phyloP scores from a whole-genome alignment of 2,329 filamentous ascomycete genomes.

The Tolypocladium guangdongense region DNA sequence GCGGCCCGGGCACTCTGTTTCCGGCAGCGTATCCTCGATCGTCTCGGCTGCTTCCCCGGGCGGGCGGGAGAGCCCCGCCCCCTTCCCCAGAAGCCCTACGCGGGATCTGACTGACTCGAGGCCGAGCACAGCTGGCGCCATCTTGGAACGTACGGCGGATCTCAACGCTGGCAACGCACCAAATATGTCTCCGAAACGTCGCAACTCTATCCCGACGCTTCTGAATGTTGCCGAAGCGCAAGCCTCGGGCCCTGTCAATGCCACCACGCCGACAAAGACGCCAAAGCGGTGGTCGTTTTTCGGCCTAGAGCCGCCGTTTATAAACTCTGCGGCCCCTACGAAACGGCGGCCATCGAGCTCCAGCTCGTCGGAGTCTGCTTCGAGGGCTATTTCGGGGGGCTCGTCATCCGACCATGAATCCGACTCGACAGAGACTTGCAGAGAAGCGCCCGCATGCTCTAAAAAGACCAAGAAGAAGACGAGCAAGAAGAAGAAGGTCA shows the following conservation, averaged over 20 bases:
- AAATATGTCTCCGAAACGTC: conserved; percentile 32
- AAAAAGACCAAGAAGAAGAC: conserved; percentile 23
- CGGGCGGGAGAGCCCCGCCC: conserved; percentile 28
- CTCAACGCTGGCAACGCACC: conserved; percentile 5
- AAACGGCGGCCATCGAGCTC: conserved; percentile 36
- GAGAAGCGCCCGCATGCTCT: conserved; percentile 8
- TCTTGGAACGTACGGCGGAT: conserved; percentile 41
- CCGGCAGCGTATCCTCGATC: conserved; percentile 71
- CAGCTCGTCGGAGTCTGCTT: conserved; percentile 29
- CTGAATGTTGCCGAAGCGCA: conserved; percentile 27
- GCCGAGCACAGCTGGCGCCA: conserved; percentile 61
- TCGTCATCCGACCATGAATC: conserved; percentile 26
- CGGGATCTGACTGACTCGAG: conserved; percentile 37
- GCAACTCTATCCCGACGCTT: conserved; percentile 49
- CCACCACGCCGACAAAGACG: conserved; percentile 36
- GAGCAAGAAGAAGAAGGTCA: conserved; percentile 56
- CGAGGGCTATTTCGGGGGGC: conserved; percentile 15
- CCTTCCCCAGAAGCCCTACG: conserved; percentile 28
- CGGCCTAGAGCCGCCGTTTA: conserved; percentile 42
- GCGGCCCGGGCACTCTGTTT: conserved; percentile 59
- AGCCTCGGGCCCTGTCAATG: conserved; percentile 22
- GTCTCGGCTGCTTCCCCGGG: conserved; percentile 44
- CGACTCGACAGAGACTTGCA: conserved; percentile 15
- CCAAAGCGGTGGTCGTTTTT: conserved; percentile 54
- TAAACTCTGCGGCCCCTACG: conserved; percentile 32